A percentile compares a stretch with the other conserved stretches of the same genome.
phyloP scores from a whole-genome alignment of 1,139 yeast genomes.

The Blastobotrys aristatus region DNA sequence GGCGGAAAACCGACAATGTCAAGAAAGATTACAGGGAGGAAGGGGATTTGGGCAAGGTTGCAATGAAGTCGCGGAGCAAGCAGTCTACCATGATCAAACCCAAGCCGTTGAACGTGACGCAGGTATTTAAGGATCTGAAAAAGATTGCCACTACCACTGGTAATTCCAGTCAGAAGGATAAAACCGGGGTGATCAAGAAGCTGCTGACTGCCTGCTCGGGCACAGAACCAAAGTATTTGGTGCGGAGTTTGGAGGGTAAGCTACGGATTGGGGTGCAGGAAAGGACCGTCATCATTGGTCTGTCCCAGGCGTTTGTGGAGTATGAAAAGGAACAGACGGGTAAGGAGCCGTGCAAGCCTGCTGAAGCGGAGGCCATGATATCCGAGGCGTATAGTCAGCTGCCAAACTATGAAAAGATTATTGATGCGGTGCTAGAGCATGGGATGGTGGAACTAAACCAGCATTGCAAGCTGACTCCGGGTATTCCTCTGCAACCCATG shows the following conservation, averaged over 20 bases:
- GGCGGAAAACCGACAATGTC: slow-evolving; percentile 65
- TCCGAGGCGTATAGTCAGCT: slow-evolving; percentile 84
- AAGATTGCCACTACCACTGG: slow-evolving; percentile 79
- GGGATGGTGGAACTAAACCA: slow-evolving; percentile 65
- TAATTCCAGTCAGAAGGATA: slow-evolving; percentile 73
- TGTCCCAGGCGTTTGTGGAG: slow-evolving; percentile 76
- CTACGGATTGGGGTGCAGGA: slow-evolving; percentile 92
- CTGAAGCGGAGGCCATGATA: slow-evolving; percentile 66
- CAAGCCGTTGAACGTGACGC: slow-evolving; percentile 63
- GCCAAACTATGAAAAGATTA: slow-evolving; percentile 84
- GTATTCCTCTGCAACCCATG: slow-evolving; percentile 96
- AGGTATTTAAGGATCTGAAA: slow-evolving; percentile 68
- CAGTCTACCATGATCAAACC: slow-evolving; percentile 96
- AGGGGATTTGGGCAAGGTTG: slow-evolving; percentile 91
- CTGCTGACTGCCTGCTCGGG: slow-evolving; percentile 83
- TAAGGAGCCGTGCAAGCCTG: slow-evolving; percentile 18
- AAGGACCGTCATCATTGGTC: slow-evolving; percentile 75
- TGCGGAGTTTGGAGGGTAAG: slow-evolving; percentile 89
- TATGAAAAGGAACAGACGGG: slow-evolving; percentile 30
- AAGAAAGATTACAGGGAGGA: slow-evolving; percentile 68
- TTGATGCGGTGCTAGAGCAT: slow-evolving; percentile 56
- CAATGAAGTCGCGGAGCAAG: slow-evolving; percentile 72
- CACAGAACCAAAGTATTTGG: slow-evolving; percentile 84
- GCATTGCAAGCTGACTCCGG: slow-evolving; percentile 76
- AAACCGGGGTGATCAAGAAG: slow-evolving; percentile 71